phyloP scores from a whole-genome alignment of 2,329 filamentous ascomycete genomes.

The Fusarium mangiferae region DNA sequence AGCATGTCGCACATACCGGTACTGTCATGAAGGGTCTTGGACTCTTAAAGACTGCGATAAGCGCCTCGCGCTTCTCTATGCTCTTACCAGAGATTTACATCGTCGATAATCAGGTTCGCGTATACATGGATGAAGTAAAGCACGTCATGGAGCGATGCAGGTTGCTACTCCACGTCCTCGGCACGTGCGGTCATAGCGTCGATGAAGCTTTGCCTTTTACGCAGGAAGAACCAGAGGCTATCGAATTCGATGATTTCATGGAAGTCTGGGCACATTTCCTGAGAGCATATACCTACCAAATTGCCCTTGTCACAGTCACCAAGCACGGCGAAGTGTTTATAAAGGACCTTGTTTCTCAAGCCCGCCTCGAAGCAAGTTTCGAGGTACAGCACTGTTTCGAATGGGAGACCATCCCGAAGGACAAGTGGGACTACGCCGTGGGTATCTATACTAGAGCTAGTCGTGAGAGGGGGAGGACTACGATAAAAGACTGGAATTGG shows the following conservation, averaged over 20 bases:
- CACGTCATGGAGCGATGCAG: neutral
- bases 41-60: neutral
- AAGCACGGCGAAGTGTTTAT: neutral
- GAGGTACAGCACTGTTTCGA: neutral
- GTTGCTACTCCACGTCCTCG: neutral
- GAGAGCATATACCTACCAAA: neutral
- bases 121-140: neutral
- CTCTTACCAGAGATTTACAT: neutral
- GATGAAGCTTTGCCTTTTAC: neutral
- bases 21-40: neutral
- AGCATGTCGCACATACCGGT: neutral
- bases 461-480: neutral
- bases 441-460: neutral
- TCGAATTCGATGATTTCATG: neutral
- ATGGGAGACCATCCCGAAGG: neutral
- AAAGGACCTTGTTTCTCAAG: neutral
- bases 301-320: neutral
- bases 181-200: neutral
- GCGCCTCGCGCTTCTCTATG: neutral
- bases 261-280: neutral
- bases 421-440: neutral
- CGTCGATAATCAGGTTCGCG: neutral
- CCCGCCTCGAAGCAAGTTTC: neutral
- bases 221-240: neutral
- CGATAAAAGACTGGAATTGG: neutral